Evolutionary conservation across 2,329 filamentous ascomycete genomes (phyloP).

Genomic region (Fusarium sp.): DNA sequence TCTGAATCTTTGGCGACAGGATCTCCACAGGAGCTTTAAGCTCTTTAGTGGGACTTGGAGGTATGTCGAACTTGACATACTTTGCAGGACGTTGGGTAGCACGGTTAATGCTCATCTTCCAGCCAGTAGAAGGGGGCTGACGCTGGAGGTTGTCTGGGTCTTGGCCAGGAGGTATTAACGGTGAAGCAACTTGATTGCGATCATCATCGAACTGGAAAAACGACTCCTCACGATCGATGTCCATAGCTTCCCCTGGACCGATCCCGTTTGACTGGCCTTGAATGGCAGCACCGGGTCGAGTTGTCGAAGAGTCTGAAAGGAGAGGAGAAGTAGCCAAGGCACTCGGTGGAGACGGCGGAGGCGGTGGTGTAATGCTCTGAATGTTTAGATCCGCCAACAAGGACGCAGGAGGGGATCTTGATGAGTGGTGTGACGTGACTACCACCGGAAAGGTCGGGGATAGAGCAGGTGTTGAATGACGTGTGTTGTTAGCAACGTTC

Average conservation of each 20-base stretch:
- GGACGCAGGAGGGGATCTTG: neutral
- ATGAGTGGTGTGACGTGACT: neutral
- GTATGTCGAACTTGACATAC: neutral
- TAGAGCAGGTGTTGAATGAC: neutral
- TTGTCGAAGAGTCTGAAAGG: neutral
- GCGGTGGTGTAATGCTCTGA: neutral
- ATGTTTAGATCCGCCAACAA: neutral
- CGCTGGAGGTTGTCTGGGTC: neutral
- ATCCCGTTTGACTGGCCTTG: neutral
- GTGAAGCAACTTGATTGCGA: neutral
- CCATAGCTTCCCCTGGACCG: neutral
- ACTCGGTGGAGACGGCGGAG: neutral
- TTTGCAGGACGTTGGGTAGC: neutral
- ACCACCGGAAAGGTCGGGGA: neutral
- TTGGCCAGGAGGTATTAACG: neutral
- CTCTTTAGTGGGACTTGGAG: neutral
- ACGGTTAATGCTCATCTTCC: slow-evolving; percentile 12
- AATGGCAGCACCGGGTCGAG: neutral
- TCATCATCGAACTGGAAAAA: neutral
- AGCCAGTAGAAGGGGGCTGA: neutral
- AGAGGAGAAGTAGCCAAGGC: neutral
- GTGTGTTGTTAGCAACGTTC: neutral
- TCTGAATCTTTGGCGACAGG: neutral
- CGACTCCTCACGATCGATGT: neutral
- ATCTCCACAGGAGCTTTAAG: slow-evolving; percentile 15